These are phyloP conservation scores for Huntiella bhutanensis DNA, from an alignment of 2,329 filamentous ascomycete species.

Conservation along the genomic window DNA sequence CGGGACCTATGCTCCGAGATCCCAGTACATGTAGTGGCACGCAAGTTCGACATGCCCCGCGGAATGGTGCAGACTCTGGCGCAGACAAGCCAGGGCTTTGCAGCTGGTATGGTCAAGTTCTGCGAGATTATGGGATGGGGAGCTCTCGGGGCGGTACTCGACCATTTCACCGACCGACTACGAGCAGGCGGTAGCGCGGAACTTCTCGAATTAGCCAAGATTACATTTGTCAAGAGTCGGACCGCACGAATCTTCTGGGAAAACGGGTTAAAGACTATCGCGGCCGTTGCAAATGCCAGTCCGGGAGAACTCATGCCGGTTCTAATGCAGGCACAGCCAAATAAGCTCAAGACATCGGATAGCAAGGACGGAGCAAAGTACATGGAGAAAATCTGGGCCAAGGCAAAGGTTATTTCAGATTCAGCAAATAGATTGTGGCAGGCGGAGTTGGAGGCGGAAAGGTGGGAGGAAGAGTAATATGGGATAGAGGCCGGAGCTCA, in stretches of 20 bases:
- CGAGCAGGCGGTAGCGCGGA: slow-evolving; percentile 54
- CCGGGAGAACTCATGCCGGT: slow-evolving; percentile 49
- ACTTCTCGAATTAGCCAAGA: slow-evolving; percentile 48
- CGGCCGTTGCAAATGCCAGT: slow-evolving; percentile 49
- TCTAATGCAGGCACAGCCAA: slow-evolving; percentile 54
- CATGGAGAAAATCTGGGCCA: slow-evolving; percentile 42
- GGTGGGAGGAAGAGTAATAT: neutral
- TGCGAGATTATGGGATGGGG: slow-evolving; percentile 61
- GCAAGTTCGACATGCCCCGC: slow-evolving; percentile 50
- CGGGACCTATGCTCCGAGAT: slow-evolving; percentile 61
- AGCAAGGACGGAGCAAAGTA: slow-evolving; percentile 35
- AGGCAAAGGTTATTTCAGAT: slow-evolving; percentile 48
- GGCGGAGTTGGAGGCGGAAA: neutral
- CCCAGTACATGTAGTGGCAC: slow-evolving; percentile 48
- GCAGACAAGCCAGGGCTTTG: slow-evolving; percentile 61
- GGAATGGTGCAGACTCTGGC: slow-evolving; percentile 54
- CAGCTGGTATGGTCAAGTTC: slow-evolving; percentile 62
- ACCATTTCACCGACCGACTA: slow-evolving; percentile 57
- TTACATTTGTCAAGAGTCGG: slow-evolving; percentile 59
- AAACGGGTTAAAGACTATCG: slow-evolving; percentile 52
- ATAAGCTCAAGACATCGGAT: slow-evolving; percentile 37
- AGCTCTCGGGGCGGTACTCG: slow-evolving; percentile 49
- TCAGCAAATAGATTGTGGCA: slow-evolving; percentile 54
- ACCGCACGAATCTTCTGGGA: slow-evolving; percentile 60
- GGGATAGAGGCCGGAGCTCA: neutral